A percentile compares a stretch with the other conserved stretches of the same genome.
These are phyloP conservation scores for Fusarium staphyleae DNA, from an alignment of 2,329 filamentous ascomycete species.

Conservation along the genomic window DNA sequence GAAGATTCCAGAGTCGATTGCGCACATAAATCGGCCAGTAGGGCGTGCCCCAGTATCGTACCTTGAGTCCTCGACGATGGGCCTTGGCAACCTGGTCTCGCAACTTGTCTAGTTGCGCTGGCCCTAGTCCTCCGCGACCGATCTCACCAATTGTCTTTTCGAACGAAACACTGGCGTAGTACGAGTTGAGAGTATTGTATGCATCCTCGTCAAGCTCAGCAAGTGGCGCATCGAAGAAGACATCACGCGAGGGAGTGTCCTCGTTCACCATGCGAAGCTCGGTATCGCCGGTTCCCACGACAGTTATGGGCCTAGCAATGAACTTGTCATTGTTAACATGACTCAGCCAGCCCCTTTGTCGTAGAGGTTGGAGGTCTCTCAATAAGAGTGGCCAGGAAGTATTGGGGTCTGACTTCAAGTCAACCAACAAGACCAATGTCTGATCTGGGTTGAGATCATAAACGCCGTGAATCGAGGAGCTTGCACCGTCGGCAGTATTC, in stretches of 20 bases:
- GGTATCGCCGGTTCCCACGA: constrained; percentile 69
- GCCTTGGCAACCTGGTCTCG: constrained; percentile 56
- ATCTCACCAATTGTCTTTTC: constrained; percentile 59
- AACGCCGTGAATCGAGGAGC: constrained; percentile 55
- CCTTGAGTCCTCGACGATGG: constrained; percentile 61
- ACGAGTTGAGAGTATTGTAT: constrained; percentile 65
- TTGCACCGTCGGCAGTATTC: constrained; percentile 16
- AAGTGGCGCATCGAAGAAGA: constrained; percentile 73
- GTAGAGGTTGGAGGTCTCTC: constrained; percentile 60
- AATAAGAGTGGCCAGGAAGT: constrained; percentile 40
- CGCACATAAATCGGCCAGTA: constrained; percentile 61
- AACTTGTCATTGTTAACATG: constrained; percentile 59
- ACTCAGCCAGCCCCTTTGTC: constrained; percentile 64
- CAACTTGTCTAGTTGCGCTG: constrained; percentile 52
- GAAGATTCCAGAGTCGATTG: constrained; percentile 62
- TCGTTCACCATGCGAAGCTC: constrained; percentile 26
- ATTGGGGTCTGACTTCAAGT: constrained; percentile 65
- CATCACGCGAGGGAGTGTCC: constrained; percentile 53
- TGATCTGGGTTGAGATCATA: constrained; percentile 61
- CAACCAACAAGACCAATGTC: constrained; percentile 69
- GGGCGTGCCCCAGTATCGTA: constrained; percentile 67
- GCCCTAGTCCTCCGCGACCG: constrained; percentile 53
- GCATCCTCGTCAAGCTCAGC: constrained; percentile 45
- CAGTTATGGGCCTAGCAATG: constrained; percentile 65
- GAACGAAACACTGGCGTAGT: constrained; percentile 71